These are phyloP conservation scores for Trichosanthes truncata DNA, from an alignment of 306 rosid species.

Conservation along the genomic window DNA sequence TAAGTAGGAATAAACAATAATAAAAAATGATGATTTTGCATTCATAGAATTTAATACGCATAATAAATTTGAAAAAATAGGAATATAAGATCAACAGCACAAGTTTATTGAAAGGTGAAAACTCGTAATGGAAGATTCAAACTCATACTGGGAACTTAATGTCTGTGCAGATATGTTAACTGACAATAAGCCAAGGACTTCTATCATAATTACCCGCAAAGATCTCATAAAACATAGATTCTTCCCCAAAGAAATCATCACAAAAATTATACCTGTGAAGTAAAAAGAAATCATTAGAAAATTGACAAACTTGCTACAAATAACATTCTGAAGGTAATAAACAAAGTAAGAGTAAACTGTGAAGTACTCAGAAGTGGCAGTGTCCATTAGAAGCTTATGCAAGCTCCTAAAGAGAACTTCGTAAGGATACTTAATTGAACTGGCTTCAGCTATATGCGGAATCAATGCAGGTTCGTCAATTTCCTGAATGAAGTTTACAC, in stretches of 20 bases:
- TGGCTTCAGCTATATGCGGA: conserved; percentile 92
- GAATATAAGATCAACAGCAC: neutral
- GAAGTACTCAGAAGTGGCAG: conserved; percentile 86
- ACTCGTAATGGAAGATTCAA: neutral
- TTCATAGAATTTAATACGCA: neutral
- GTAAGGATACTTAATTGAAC: conserved; percentile 68
- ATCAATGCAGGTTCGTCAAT: conserved; percentile 83
- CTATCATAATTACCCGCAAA: conserved; percentile 46
- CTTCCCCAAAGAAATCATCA: conserved; percentile 72
- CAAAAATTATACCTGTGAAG: conserved; percentile 69
- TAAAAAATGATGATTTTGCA: neutral
- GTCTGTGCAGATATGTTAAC: neutral
- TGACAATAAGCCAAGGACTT: conserved; percentile 1
- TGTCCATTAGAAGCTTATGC: conserved; percentile 85
- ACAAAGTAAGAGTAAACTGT: conserved; percentile 21
- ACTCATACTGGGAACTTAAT: neutral
- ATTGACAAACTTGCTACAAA: conserved; percentile 5
- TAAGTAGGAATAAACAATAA: neutral
- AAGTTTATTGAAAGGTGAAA: neutral
- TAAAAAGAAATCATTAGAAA: conserved; percentile 10
- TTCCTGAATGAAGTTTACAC: conserved; percentile 39
- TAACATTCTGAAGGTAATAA: conserved; percentile 12
- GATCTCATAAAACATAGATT: conserved; percentile 60
- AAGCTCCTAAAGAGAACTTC: conserved; percentile 88
- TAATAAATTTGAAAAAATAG: neutral